A percentile compares a stretch with the other conserved stretches of the same genome.
phyloP scores from a whole-genome alignment of 768 basidiomycete genomes.

The Auricularia auricula-judae region DNA sequence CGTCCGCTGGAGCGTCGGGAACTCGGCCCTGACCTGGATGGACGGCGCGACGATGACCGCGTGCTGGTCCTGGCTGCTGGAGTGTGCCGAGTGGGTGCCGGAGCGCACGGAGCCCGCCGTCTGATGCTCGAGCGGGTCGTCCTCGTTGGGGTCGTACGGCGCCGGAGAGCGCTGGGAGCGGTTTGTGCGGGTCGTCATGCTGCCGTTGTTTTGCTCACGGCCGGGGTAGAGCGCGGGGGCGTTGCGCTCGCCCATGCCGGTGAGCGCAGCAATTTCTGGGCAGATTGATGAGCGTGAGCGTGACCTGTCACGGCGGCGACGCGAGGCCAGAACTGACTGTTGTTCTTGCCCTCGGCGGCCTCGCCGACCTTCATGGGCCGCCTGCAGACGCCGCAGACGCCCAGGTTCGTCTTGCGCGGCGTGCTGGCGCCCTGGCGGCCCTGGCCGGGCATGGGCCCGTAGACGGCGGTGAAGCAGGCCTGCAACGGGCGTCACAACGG shows the following conservation, averaged over 20 bases:
- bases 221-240: conserved; percentile 53
- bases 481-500: conserved; percentile 19
- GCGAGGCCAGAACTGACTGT: conserved; percentile 50
- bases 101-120: conserved; percentile 27
- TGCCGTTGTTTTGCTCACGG: conserved; percentile 43
- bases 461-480: conserved; percentile 96
- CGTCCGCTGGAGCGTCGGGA: conserved; percentile 65
- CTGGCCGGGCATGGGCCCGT: conserved; percentile 70
- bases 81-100: conserved; percentile 29
- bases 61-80: conserved; percentile 16
- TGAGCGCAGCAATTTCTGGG: conserved; percentile 85
- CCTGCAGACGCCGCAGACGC: conserved; percentile 94
- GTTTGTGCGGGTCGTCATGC: conserved; percentile 22
- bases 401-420: conserved; percentile 67
- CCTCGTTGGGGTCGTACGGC: conserved; percentile 64
- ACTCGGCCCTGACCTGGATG: conserved; percentile 91
- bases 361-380: conserved; percentile 94
- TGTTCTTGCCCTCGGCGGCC: conserved; percentile 73
- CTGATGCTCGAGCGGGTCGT: conserved; percentile 67
- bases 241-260: conserved; percentile 69
- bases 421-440: conserved; percentile 34
- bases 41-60: conserved; percentile 78
- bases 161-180: conserved; percentile 4
- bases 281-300: neutral
- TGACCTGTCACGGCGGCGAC: conserved; percentile 5